phyloP scores from a whole-genome alignment of 176 grass and related monocot genomes.

The Triticum timopheevii region DNA sequence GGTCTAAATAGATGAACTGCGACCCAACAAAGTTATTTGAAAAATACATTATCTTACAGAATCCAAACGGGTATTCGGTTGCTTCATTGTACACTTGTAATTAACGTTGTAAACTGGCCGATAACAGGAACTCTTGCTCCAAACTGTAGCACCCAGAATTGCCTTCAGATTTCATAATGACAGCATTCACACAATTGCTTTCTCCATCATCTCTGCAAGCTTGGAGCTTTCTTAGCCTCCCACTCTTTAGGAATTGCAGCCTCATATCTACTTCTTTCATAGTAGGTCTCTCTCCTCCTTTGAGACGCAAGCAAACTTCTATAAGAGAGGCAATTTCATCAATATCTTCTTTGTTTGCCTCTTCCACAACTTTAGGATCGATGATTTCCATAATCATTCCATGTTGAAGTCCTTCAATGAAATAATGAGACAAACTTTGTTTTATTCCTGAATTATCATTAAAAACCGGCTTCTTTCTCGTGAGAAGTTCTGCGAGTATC shows the following conservation, averaged over 20 bases:
- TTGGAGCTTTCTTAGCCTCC: not conserved
- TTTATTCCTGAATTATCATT: slow-evolving; percentile 10
- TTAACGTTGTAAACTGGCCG: not conserved
- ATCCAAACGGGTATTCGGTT: not conserved
- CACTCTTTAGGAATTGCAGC: slow-evolving; percentile 30
- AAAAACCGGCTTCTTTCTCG: slow-evolving; percentile 44
- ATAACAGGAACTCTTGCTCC: slow-evolving; percentile 25
- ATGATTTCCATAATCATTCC: slow-evolving; percentile 13
- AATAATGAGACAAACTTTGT: slow-evolving; percentile 31
- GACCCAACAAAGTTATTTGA: too few relatives aligned
- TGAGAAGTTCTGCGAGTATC: slow-evolving; percentile 39
- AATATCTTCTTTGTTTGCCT: slow-evolving; percentile 25
- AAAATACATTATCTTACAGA: too few relatives aligned
- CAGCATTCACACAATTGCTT: not conserved
- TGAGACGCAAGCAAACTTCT: slow-evolving; percentile 33
- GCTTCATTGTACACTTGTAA: not conserved
- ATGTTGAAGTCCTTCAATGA: not conserved
- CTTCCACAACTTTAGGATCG: slow-evolving; percentile 20
- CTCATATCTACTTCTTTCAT: slow-evolving; percentile 58
- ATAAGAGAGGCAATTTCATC: slow-evolving; percentile 10
- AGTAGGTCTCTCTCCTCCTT: slow-evolving; percentile 25
- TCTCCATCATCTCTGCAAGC: not conserved
- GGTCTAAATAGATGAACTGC: too few relatives aligned
- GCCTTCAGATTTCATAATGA: not conserved
- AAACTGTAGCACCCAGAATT: not conserved